Evolutionary conservation across 2,329 filamentous ascomycete species (phyloP), one percentile per base, ranked within the genome.

Genomic region (Neofusicoccum parvum): DNA sequence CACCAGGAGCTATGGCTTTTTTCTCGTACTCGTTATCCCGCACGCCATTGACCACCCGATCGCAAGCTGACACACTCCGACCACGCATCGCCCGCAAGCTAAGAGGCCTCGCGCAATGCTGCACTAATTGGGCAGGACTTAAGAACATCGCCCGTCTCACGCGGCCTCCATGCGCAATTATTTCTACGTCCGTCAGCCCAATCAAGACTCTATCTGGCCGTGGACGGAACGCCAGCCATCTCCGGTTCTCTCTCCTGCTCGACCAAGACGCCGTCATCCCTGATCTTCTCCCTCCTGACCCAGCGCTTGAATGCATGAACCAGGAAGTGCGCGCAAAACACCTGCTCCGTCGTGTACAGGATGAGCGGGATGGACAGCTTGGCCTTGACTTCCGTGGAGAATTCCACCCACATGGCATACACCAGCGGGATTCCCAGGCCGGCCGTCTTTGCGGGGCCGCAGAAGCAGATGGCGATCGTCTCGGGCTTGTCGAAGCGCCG

Each of bases 381-480:
- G 15, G 64, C 64, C 64, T 65, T 65, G 7, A 46, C 41, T 12
- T 60, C 45, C 7, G 53, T 46, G 17, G 58, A 37, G 12, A 51
- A 62, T 14, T 36, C 12, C 3, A 48, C 48, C 64, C 64, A 65
- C 64, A 65, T 65, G 17, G 54, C 54, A 14, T 65, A 65, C 15
- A 65, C 36, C 36, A 65, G 49, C n/a, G 64, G 64, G 12, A 65
- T 65, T 5, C 64, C 64, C 7, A 65, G 27, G 4, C 20, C 64
- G 3, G 64, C 64, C 17, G 64, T 65, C 48, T 65, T 65, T 7
- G 64, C 64, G 1, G 64, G 64, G 5, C 64, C 64, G 39, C 64
- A 65, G 48, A 65, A 65, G 48, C 64, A 65, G 9, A 65, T 65
- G 11, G 64, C 64, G 45, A 65, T 60, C 3, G 64, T 62, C 15